These are phyloP conservation scores for Myochromella boudieri DNA, from an alignment of 768 basidiomycete genomes.

Conservation along the genomic window DNA sequence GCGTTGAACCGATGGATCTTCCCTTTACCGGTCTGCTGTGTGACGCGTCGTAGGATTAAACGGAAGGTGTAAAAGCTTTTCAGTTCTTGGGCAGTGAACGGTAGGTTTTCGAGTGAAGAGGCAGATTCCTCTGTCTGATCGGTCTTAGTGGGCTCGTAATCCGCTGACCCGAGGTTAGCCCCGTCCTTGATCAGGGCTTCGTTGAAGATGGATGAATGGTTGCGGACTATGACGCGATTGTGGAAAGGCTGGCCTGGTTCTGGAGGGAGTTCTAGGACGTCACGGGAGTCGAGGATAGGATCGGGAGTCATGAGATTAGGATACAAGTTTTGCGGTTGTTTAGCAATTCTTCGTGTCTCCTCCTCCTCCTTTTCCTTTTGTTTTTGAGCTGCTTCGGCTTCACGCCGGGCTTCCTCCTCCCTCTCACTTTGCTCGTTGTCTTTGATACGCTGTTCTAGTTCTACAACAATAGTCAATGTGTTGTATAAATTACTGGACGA, in stretches of 20 bases:
- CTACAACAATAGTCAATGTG: too few species aligned
- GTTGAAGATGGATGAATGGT: slow-evolving; percentile 69
- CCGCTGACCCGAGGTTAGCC: slow-evolving; percentile 30
- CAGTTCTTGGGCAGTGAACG: slow-evolving; percentile 19
- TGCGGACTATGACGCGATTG: slow-evolving; percentile 66
- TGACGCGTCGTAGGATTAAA: slow-evolving; percentile 58
- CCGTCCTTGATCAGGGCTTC: slow-evolving; percentile 32
- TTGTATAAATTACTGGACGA: too few species aligned
- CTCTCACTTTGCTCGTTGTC: too few species aligned
- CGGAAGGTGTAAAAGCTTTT: slow-evolving; percentile 37
- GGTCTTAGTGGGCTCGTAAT: slow-evolving; percentile 21
- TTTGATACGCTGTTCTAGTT: too few species aligned
- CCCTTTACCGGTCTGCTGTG: slow-evolving; percentile 93
- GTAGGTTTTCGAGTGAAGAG: slow-evolving; percentile 25
- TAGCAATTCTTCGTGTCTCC: too few species aligned
- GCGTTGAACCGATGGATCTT: slow-evolving; percentile 67
- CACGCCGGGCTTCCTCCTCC: not conserved
- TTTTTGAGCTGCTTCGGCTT: too few species aligned
- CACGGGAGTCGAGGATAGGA: slow-evolving; percentile 60
- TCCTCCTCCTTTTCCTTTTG: too few species aligned
- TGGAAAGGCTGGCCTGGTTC: slow-evolving; percentile 50
- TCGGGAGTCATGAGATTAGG: slow-evolving; percentile 68
- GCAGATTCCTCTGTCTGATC: slow-evolving; percentile 31
- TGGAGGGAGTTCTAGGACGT: slow-evolving; percentile 54
- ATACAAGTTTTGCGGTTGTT: slow-evolving; percentile 24